phyloP scores from a whole-genome alignment of 108 stramenopile genomes.

The Fragilaria radians region DNA sequence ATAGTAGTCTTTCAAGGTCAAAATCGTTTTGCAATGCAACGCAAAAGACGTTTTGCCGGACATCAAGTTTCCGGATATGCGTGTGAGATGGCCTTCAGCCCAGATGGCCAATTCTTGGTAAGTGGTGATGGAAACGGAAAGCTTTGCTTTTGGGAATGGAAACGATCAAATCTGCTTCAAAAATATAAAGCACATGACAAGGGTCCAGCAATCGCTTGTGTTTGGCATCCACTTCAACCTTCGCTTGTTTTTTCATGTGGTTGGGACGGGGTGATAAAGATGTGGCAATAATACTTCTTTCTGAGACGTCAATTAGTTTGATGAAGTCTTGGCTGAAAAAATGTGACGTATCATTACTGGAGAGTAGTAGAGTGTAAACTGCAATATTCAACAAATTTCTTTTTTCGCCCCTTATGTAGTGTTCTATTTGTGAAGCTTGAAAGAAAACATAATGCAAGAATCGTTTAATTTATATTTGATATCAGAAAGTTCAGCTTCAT shows the following conservation, averaged over 20 bases:
- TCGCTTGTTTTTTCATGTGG: constrained; percentile 92
- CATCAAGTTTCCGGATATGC: constrained; percentile 96
- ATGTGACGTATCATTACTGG: too few species aligned
- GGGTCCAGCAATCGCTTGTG: constrained; percentile 89
- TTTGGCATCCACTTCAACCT: constrained; percentile 96
- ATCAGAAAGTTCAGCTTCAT: too few species aligned
- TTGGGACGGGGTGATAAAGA: constrained; percentile 98
- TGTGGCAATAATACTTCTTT: constrained; percentile 99
- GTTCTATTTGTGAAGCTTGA: too few species aligned
- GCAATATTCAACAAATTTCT: too few species aligned
- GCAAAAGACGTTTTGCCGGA: constrained; percentile 93
- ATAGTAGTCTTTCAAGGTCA: constrained; percentile 88
- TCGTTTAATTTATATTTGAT: too few species aligned
- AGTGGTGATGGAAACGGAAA: constrained; percentile 95
- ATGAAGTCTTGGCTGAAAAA: too few species aligned
- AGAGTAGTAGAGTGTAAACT: too few species aligned
- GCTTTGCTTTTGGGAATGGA: constrained; percentile 97
- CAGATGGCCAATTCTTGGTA: constrained; percentile 91
- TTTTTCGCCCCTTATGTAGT: too few species aligned
- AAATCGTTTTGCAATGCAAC: constrained; percentile 76
- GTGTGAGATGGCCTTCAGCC: constrained; percentile 86
- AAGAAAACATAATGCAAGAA: too few species aligned
- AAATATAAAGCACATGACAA: constrained; percentile 89
- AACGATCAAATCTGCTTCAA: constrained; percentile 51
- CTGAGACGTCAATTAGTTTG: too few species aligned